Evolutionary conservation across 176 grass and related monocot species (phyloP).

Genomic region (Eleusine indica): DNA sequence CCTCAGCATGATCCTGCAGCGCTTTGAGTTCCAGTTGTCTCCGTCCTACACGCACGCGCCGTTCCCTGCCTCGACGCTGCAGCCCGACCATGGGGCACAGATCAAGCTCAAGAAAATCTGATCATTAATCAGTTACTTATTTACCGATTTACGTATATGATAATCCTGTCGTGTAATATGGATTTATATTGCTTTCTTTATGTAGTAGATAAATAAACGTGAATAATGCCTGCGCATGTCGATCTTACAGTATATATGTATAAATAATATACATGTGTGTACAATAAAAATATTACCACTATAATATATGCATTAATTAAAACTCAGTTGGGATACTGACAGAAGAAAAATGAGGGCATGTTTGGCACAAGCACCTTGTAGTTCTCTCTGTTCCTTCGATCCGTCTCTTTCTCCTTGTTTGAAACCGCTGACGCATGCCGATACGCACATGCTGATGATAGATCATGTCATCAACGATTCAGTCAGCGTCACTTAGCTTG

Average conservation of each 20-base stretch:
- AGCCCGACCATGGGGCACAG: slow-evolving; percentile 51
- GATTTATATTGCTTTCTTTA: neutral
- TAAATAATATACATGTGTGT: no score
- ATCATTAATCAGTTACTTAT: no score
- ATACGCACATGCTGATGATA: slow-evolving; percentile 32
- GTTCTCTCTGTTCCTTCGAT: neutral
- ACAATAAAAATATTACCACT: no score
- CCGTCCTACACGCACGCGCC: slow-evolving; percentile 55
- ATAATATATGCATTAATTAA: no score
- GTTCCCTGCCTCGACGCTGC: slow-evolving; percentile 2
- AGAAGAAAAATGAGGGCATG: neutral
- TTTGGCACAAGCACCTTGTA: no score
- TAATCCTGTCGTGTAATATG: neutral
- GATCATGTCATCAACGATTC: slow-evolving; percentile 1
- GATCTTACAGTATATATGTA: no score
- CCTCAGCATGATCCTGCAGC: slow-evolving; percentile 43
- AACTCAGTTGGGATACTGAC: neutral
- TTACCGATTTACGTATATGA: neutral
- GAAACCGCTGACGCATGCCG: neutral
- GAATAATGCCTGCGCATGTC: neutral
- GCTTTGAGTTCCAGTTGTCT: slow-evolving; percentile 48
- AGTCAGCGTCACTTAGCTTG: neutral
- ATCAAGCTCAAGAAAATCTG: slow-evolving; percentile 10
- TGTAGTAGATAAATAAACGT: neutral
- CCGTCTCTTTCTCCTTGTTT: neutral